Conservation (phyloP, 2,329 filamentous ascomycete genomes). For the Teratosphaeria destructans region DNA sequence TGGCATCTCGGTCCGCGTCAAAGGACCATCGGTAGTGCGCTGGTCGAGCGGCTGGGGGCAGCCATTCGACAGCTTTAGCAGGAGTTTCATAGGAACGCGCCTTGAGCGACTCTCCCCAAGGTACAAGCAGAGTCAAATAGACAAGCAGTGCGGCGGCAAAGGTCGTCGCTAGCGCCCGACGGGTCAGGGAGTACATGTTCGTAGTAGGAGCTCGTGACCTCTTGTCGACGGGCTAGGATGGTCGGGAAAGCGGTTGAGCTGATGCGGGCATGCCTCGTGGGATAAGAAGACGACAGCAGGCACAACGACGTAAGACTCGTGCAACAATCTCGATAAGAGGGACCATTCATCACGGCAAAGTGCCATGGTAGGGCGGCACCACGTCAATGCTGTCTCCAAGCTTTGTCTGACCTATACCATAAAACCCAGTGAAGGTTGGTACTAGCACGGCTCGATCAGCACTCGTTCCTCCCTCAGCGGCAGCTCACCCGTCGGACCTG, state of each 20-base stretch:
- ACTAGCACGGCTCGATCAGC: not conserved
- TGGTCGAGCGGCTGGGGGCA: not conserved
- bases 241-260: not conserved
- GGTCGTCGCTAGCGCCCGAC: not conserved
- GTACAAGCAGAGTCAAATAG: not conserved
- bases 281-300: not conserved
- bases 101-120: not conserved
- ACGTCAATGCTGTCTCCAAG: not conserved
- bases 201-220: not conserved
- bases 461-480: not conserved
- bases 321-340: not conserved
- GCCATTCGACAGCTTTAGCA: not conserved
- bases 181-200: not conserved
- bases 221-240: not conserved
- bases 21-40: not conserved
- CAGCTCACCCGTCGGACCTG: not conserved
- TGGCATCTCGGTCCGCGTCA: conserved; percentile 14
- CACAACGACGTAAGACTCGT: not conserved
- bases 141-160: not conserved
- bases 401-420: not conserved
- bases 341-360: not conserved
- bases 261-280: not conserved
- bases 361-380: not conserved
- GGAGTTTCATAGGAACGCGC: not conserved
- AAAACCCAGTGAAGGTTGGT: not conserved